phyloP scores from a whole-genome alignment of 306 rosid species.

The Cicer chorassanicum region DNA sequence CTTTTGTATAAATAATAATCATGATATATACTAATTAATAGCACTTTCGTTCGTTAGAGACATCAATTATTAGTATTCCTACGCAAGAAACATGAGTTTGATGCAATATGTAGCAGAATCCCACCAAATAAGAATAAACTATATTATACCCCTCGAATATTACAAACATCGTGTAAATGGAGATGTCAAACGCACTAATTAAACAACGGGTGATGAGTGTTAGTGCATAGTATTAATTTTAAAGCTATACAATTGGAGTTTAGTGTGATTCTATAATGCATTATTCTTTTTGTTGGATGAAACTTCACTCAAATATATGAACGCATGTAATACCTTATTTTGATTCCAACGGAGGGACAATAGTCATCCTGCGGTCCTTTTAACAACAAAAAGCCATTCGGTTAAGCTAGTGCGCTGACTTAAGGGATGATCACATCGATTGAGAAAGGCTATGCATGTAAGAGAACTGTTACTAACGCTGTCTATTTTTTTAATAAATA shows the following conservation, averaged over 20 bases:
- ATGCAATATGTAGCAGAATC: conserved; percentile 26
- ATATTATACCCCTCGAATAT: conserved; percentile 18
- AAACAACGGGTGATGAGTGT: conserved; percentile 9
- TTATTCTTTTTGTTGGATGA: conserved; percentile 11
- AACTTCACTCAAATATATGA: conserved; percentile 18
- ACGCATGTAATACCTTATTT: too few species aligned
- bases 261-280: conserved; percentile 37
- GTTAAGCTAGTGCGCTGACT: too few species aligned
- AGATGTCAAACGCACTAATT: conserved; percentile 26
- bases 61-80: conserved; percentile 35
- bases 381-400: too few species aligned
- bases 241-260: not conserved
- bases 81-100: conserved; percentile 45
- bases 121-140: conserved; percentile 40
- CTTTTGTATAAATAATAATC: not conserved
- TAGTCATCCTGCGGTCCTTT: too few species aligned
- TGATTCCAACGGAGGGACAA: too few species aligned
- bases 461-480: too few species aligned
- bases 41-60: not conserved
- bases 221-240: not conserved
- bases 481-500: too few species aligned
- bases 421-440: too few species aligned
- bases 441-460: too few species aligned
- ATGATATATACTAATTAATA: too few species aligned
- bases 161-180: conserved; percentile 7